Evolutionary conservation across 2,329 filamentous ascomycete species (phyloP), one percentile per base, ranked within the genome.

Genomic region (Daldinia eschscholtzii): DNA sequence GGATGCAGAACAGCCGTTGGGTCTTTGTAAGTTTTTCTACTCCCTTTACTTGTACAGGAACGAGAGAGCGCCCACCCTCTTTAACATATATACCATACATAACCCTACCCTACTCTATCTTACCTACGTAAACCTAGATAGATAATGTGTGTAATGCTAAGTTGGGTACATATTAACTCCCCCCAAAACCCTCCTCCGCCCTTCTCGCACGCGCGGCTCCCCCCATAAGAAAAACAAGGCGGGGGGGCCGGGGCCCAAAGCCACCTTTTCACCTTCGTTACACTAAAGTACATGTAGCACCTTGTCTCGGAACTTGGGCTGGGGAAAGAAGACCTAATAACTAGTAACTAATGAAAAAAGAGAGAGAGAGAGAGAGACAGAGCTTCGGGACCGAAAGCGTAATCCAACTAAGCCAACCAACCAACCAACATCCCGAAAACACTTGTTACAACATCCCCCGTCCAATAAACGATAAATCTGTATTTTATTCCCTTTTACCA

Each of bases 361-460:
- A 33, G 1, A 33, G 4, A 33, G 4, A 33, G 30, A 33, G 5
- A 33, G 5, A 33, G 5, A 33, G 7, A 28, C 28, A 57, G 15
- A 39, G 28, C 6, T 64, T 68, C 64, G 67, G 67, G 67, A 70
- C 67, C 67, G 67, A 70, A 57, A 35, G 39, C 20, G 15, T 44
- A 42, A 39, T 37, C 44, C 44, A 60, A 30, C 20, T 23, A 23
- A 23, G 20, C 20, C 20, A 35, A 35, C 44, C 23, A 61, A 26
- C 64, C 64, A 66, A 52, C 46, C 46, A 48, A 23, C 44, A 20
- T 12, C 26, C 44, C 44, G 12, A 23, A 10, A 35, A 48, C 23
- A 12, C 13, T 18, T 18, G 44, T 48, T 48, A 28, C 44, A 65
- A 28, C 44, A 65, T 44, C 63, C 50, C 9, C 7, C 6, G 30